These are phyloP conservation scores for Leptodermis oblonga DNA, from an alignment of 257 asterid genomes.

Conservation along the genomic window DNA sequence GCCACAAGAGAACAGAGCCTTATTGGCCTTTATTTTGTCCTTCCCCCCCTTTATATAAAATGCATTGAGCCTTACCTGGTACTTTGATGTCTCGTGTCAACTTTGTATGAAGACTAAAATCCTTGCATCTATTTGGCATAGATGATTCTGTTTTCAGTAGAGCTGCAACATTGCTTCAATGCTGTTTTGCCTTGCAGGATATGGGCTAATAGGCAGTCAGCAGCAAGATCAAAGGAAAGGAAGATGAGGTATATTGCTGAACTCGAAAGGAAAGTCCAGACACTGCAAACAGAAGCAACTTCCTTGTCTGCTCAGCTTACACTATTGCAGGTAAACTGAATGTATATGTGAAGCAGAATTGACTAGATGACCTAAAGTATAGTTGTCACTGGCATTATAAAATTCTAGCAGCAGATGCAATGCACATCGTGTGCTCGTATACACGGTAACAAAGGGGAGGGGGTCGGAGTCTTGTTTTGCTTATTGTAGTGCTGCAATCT, in stretches of 20 bases:
- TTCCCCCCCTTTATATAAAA: background rate
- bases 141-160: background rate
- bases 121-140: background rate
- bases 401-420: background rate
- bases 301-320: slow-evolving; percentile 90
- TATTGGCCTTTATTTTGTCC: background rate
- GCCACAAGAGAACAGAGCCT: too few relatives aligned
- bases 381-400: background rate
- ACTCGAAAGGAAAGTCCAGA: slow-evolving; percentile 95
- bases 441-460: background rate
- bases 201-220: slow-evolving; percentile 99
- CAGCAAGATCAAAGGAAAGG: slow-evolving; percentile 97
- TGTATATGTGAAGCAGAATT: background rate
- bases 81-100: background rate
- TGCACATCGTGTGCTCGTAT: background rate
- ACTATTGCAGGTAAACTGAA: slow-evolving; percentile 64
- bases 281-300: slow-evolving; percentile 95
- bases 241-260: slow-evolving; percentile 97
- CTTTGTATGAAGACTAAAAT: background rate
- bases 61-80: background rate
- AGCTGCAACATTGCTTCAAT: background rate
- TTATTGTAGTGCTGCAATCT: background rate
- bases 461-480: background rate
- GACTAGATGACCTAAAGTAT: background rate
- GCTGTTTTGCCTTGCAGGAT: slow-evolving; percentile 41